A percentile compares a stretch with the other conserved stretches of the same genome.
These are phyloP conservation scores for Petasospora fabianii DNA, from an alignment of 1,139 yeast genomes.

Conservation along the genomic window DNA sequence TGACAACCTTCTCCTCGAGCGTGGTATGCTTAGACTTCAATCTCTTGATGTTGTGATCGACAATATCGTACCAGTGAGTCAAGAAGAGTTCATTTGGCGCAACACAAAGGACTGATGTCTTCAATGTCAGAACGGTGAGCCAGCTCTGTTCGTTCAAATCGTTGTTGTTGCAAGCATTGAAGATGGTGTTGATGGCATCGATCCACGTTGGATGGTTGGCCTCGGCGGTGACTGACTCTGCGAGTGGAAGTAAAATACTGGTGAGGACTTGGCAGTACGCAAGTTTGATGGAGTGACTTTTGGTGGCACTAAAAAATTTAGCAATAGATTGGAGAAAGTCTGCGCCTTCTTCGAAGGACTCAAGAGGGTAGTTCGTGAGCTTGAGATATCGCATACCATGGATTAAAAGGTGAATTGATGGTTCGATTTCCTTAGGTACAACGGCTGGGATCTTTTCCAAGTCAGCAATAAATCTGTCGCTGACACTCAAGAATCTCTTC, in stretches of 20 bases:
- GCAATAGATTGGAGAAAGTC: slow-evolving; percentile 84
- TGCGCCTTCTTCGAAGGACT: slow-evolving; percentile 86
- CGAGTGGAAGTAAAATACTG: slow-evolving; percentile 72
- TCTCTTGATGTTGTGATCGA: slow-evolving; percentile 47
- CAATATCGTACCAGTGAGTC: slow-evolving; percentile 65
- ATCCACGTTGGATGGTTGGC: slow-evolving; percentile 96
- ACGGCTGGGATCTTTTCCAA: slow-evolving; percentile 71
- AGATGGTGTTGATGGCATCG: slow-evolving; percentile 65
- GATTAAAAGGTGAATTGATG: slow-evolving; percentile 68
- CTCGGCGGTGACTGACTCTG: slow-evolving; percentile 87
- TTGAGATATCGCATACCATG: slow-evolving; percentile 88
- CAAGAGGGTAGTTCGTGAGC: slow-evolving; percentile 80
- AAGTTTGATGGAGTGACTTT: slow-evolving; percentile 57
- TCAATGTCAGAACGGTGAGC: slow-evolving; percentile 67
- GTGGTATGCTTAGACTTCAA: slow-evolving; percentile 40
- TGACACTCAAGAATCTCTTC: slow-evolving; percentile 76
- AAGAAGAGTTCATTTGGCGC: slow-evolving; percentile 77
- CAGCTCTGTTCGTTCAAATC: slow-evolving; percentile 55
- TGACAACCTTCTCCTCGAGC: slow-evolving; percentile 57
- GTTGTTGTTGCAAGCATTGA: slow-evolving; percentile 43
- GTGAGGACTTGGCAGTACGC: slow-evolving; percentile 87
- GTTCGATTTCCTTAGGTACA: slow-evolving; percentile 58
- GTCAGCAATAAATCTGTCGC: slow-evolving; percentile 91
- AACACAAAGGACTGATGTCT: slow-evolving; percentile 74
- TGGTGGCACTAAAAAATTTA: slow-evolving; percentile 70